These are phyloP conservation scores for Umbilicaria muhlenbergii DNA, from an alignment of 495 filamentous ascomycete species.

Conservation along the genomic window DNA sequence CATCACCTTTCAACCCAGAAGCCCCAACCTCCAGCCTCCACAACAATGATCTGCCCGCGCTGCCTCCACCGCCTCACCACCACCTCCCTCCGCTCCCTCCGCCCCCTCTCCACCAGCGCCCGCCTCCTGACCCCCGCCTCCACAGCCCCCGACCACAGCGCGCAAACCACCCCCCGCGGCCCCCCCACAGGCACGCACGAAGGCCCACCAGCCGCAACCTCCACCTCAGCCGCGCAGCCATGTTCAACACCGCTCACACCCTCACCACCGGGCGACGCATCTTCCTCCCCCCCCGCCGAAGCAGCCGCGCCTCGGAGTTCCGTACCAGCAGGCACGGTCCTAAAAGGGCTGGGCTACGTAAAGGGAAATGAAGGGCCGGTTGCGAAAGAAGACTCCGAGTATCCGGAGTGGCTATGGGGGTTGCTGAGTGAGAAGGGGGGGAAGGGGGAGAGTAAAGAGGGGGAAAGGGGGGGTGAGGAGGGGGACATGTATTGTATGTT, in stretches of 20 bases:
- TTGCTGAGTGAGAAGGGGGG: slow-evolving; percentile 35
- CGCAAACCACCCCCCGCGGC: too few species aligned
- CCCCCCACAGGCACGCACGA: too few species aligned
- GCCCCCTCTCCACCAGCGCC: too few species aligned
- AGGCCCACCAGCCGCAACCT: slow-evolving; percentile 25
- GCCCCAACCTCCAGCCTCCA: too few species aligned
- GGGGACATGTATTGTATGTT: slow-evolving; percentile 64
- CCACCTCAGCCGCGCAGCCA: slow-evolving; percentile 34
- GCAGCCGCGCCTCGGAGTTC: slow-evolving; percentile 20
- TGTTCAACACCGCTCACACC: slow-evolving; percentile 33
- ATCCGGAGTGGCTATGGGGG: slow-evolving; percentile 83
- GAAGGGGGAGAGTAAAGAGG: slow-evolving; percentile 5
- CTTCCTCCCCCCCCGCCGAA: slow-evolving; percentile 12
- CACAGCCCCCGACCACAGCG: too few species aligned
- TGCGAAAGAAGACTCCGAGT: slow-evolving; percentile 68
- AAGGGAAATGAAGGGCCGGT: slow-evolving; percentile 55
- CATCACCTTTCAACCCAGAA: too few species aligned
- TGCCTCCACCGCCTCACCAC: too few species aligned
- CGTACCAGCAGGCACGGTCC: slow-evolving; percentile 50
- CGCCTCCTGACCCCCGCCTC: too few species aligned
- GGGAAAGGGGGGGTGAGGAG: slow-evolving; percentile 21
- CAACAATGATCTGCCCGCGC: too few species aligned
- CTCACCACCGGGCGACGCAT: slow-evolving; percentile 12
- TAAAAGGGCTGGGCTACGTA: slow-evolving; percentile 76
- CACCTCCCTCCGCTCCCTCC: too few species aligned